These are phyloP conservation scores for Leptomonas seymouri DNA, from an alignment of 208 protist genomes.

Conservation along the genomic window DNA sequence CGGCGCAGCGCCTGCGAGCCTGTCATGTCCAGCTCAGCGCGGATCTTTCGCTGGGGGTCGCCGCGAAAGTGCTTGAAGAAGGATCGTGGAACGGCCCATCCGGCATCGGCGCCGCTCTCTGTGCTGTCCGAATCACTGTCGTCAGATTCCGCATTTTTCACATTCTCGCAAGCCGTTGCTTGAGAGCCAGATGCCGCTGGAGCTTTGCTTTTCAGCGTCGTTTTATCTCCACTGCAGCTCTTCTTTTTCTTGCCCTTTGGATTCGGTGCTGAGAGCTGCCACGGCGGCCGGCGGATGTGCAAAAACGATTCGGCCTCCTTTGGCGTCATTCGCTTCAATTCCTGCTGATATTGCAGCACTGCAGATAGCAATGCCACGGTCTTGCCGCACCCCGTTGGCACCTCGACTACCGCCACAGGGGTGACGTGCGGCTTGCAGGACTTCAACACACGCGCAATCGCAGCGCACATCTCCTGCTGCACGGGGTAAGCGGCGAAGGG, in stretches of 20 bases:
- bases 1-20: constrained; percentile 59
- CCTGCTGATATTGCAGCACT: constrained; percentile 70
- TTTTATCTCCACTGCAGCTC: neutral
- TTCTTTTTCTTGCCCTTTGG: neutral
- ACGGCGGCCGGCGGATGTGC: constrained; percentile 63
- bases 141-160: neutral
- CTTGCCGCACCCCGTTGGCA: constrained; percentile 98
- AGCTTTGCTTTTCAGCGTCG: too few species aligned
- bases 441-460: constrained; percentile 47
- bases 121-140: neutral
- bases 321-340: constrained; percentile 94
- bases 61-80: constrained; percentile 73
- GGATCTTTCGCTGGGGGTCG: constrained; percentile 30
- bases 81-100: constrained; percentile 35
- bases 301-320: constrained; percentile 93
- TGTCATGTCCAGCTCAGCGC: constrained; percentile 53
- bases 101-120: constrained; percentile 13
- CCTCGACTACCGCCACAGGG: constrained; percentile 86
- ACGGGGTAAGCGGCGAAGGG: constrained; percentile 83
- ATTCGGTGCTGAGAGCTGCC: constrained; percentile 20
- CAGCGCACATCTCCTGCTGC: constrained; percentile 90
- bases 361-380: constrained; percentile 95
- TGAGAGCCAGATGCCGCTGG: too few species aligned
- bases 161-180: neutral
- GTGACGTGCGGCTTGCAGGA: constrained; percentile 32